Evolutionary conservation across 768 basidiomycete genomes (phyloP).

Genomic region (Daedalea quercina): DNA sequence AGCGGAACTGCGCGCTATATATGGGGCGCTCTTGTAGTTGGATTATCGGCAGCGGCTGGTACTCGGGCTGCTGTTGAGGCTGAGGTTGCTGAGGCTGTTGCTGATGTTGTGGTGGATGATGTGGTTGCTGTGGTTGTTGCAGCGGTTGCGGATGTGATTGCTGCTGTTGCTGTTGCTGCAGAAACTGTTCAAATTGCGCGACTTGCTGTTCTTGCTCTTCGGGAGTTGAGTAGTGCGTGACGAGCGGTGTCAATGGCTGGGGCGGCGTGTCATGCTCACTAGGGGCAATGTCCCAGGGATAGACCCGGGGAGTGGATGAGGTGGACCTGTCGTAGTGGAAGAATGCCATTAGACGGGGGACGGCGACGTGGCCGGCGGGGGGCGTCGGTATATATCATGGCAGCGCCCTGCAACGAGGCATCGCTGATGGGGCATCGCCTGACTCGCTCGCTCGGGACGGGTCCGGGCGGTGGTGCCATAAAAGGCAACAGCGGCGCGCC

Average conservation of each 20-base stretch:
- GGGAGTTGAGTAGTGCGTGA: constrained; percentile 4
- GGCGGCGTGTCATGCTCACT: constrained; percentile 8
- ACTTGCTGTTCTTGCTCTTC: constrained; percentile 6
- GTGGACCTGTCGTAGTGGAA: constrained; percentile 17
- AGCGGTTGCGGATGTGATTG: constrained; percentile 7
- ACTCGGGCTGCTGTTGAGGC: not conserved
- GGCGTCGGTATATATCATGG: not conserved
- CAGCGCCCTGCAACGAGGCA: not conserved
- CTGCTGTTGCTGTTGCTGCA: constrained; percentile 8
- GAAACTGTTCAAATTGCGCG: constrained; percentile 5
- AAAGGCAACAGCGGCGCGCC: not conserved
- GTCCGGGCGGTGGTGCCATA: not conserved
- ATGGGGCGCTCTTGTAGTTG: constrained; percentile 5
- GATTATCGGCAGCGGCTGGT: constrained; percentile 3
- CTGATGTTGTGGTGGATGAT: too few relatives aligned
- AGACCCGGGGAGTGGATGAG: constrained; percentile 13
- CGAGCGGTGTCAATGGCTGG: constrained; percentile 3
- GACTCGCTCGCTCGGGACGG: not conserved
- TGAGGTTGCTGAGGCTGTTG: constrained; percentile 5
- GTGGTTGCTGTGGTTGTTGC: too few relatives aligned
- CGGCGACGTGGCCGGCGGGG: not conserved
- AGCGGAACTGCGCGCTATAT: constrained; percentile 8
- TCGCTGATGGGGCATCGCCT: not conserved
- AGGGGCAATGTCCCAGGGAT: constrained; percentile 10
- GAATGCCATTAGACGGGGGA: constrained; percentile 12